Percentiles rank a stretch among this genome's conserved stretches.
Evolutionary conservation across 2,329 filamentous ascomycete species (phyloP).

Genomic region (Cladobotryum protrusum): DNA sequence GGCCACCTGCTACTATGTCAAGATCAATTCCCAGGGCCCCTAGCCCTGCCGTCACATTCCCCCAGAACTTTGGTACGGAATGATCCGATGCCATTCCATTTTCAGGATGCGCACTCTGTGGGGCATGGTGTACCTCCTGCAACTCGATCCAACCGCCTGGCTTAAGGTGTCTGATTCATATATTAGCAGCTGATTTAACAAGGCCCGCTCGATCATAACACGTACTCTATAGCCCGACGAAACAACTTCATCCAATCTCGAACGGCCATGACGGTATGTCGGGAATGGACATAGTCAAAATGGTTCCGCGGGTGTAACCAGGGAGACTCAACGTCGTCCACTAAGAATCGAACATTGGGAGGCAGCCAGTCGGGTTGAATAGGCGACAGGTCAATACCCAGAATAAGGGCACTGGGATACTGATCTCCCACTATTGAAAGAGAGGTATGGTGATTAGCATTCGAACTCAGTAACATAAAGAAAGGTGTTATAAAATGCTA

Average conservation of each 20-base stretch:
- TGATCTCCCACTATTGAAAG: constrained; percentile 37
- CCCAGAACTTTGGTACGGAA: constrained; percentile 42
- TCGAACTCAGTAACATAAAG: background rate
- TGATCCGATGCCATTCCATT: constrained; percentile 33
- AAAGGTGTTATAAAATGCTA: background rate
- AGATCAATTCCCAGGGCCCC: constrained; percentile 41
- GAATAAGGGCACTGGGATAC: constrained; percentile 36
- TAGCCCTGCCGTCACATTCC: constrained; percentile 38
- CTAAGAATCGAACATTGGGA: constrained; percentile 49
- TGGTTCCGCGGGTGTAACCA: constrained; percentile 49
- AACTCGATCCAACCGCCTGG: constrained; percentile 51
- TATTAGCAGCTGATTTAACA: constrained; percentile 1
- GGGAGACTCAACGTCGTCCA: constrained; percentile 51
- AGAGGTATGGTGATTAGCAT: background rate
- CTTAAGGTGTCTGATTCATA: constrained; percentile 38
- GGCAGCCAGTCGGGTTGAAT: constrained; percentile 48
- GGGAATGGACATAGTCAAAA: constrained; percentile 57
- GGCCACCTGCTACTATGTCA: constrained; percentile 35
- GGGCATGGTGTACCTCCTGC: constrained; percentile 47
- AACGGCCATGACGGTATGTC: constrained; percentile 50
- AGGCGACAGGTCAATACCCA: constrained; percentile 41
- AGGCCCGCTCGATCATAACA: background rate
- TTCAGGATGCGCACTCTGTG: constrained; percentile 36
- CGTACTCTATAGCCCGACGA: constrained; percentile 40
- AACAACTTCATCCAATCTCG: constrained; percentile 49